These are phyloP conservation scores for Ilyonectria destructans DNA, from an alignment of 2,329 filamentous ascomycete species.

Conservation along the genomic window DNA sequence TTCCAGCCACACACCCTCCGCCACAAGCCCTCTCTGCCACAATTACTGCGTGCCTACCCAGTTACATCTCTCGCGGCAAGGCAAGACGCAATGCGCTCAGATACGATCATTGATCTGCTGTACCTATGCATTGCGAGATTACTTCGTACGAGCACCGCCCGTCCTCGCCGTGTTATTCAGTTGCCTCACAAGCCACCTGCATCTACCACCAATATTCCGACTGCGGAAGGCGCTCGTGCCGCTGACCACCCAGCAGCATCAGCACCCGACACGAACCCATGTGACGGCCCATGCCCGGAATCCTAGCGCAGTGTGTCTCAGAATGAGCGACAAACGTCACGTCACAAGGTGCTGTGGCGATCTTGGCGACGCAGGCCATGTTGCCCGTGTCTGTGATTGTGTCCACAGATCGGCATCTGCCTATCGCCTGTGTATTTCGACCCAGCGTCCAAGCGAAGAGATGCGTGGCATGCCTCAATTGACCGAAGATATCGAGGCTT, in stretches of 20 bases:
- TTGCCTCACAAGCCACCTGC: too few relatives aligned
- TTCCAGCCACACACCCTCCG: background rate
- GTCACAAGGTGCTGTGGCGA: background rate
- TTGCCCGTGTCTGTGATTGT: background rate
- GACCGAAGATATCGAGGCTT: background rate
- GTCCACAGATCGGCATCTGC: background rate
- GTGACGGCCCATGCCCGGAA: background rate
- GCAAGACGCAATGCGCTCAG: background rate
- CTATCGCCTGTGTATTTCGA: background rate
- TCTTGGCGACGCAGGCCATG: background rate
- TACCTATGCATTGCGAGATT: too few relatives aligned
- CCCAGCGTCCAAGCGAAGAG: background rate
- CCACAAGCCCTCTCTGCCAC: background rate
- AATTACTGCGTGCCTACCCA: too few relatives aligned
- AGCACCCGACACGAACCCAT: constrained; percentile 5
- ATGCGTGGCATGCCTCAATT: background rate
- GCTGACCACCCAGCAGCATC: background rate
- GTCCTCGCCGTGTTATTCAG: too few relatives aligned
- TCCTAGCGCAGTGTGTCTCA: background rate
- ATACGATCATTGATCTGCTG: too few relatives aligned
- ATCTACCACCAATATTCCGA: background rate
- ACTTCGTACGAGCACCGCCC: too few relatives aligned
- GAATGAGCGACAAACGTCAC: background rate
- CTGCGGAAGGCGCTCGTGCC: background rate
- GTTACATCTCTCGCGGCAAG: too few relatives aligned